A percentile compares a stretch with the other conserved stretches of the same genome.
phyloP scores from a whole-genome alignment of 352 stramenopile genomes.

The Pythium myriotylum region DNA sequence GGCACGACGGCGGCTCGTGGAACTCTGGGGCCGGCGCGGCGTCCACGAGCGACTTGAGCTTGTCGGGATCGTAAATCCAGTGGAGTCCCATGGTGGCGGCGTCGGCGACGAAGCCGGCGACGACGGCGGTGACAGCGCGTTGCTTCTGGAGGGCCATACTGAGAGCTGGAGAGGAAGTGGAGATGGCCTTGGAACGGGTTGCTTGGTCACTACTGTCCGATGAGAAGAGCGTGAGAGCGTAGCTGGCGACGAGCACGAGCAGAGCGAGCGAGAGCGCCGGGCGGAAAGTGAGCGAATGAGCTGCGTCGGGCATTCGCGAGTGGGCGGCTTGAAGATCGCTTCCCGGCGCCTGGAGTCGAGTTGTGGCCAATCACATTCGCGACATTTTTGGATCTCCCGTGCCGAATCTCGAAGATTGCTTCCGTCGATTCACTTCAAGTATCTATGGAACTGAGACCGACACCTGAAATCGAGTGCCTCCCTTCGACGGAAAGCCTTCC shows the following conservation, averaged over 20 bases:
- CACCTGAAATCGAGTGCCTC: too few relatives aligned
- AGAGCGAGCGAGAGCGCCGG: constrained; percentile 16
- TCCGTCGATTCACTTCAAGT: constrained; percentile 68
- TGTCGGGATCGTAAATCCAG: constrained; percentile 72
- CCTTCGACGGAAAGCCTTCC: constrained; percentile 35
- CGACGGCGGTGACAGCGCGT: constrained; percentile 47
- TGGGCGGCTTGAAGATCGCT: neutral
- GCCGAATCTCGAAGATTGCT: constrained; percentile 35
- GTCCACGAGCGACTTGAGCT: constrained; percentile 42
- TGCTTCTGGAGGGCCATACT: constrained; percentile 40
- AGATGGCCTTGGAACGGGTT: constrained; percentile 1
- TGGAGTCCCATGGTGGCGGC: constrained; percentile 72
- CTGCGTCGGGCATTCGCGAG: neutral
- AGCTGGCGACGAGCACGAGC: constrained; percentile 16
- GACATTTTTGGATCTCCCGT: neutral
- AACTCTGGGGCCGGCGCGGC: constrained; percentile 44
- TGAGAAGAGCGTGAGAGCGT: constrained; percentile 8
- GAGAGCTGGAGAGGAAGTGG: neutral
- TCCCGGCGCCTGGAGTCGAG: neutral
- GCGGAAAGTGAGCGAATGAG: constrained; percentile 23
- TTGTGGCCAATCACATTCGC: constrained; percentile 16
- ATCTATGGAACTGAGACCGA: too few relatives aligned
- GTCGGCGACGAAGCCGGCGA: constrained; percentile 61
- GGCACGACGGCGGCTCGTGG: constrained; percentile 56
- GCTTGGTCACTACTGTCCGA: neutral